Conservation (phyloP, 768 basidiomycete genomes). For the Rhizopogon rudus region DNA sequence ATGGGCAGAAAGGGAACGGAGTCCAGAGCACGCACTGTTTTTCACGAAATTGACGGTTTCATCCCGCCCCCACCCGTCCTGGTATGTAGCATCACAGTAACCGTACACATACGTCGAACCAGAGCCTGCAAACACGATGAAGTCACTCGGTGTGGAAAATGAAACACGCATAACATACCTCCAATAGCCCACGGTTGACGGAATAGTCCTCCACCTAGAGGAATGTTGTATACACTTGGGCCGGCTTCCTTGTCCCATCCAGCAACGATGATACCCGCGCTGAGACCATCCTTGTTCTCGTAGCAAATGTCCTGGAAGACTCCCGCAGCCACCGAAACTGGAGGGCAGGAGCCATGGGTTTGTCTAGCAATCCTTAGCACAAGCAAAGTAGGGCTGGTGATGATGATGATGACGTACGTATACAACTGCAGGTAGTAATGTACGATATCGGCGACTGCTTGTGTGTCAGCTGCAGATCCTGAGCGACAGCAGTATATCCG, state of each 20-base stretch:
- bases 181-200: constrained; percentile 99
- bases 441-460: constrained; percentile 90
- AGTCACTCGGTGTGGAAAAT: neutral
- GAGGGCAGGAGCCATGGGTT: constrained; percentile 57
- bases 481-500: constrained; percentile 99
- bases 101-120: constrained; percentile 99
- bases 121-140: constrained; percentile 49
- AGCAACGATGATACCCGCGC: constrained; percentile 95
- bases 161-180: constrained; percentile 42
- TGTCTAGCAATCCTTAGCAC: constrained; percentile 34
- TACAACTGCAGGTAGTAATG: constrained; percentile 78
- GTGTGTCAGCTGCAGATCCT: constrained; percentile 96
- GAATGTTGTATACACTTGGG: constrained; percentile 94
- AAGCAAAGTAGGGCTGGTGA: neutral
- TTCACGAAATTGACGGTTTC: constrained; percentile 92
- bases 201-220: constrained; percentile 94
- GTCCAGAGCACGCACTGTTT: constrained; percentile 65
- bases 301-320: constrained; percentile 89
- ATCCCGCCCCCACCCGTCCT: constrained; percentile 86
- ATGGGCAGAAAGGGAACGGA: neutral
- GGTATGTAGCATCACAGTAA: constrained; percentile 97
- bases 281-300: constrained; percentile 83
- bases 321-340: constrained; percentile 78
- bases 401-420: constrained; percentile 40
- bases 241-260: constrained; percentile 94